A percentile compares a stretch with the other conserved stretches of the same genome.
Conservation (phyloP, 1,139 yeast species). For the Saccharomycopsis crataegensis region DNA sequence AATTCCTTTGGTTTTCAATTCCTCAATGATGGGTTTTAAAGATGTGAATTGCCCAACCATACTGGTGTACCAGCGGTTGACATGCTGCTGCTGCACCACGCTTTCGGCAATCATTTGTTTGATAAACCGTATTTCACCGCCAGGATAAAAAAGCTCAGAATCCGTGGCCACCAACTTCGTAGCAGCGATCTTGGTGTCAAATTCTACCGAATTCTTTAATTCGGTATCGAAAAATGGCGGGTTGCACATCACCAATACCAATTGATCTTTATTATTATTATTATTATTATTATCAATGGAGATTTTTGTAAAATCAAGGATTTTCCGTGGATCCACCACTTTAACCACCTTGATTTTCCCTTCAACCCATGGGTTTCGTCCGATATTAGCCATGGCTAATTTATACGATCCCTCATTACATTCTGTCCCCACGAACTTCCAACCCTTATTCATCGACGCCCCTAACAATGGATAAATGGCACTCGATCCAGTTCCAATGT, state of each 20-base stretch:
- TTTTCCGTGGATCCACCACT: background rate
- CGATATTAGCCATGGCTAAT: conserved; percentile 8
- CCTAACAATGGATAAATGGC: conserved; percentile 15
- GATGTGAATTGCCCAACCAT: conserved; percentile 16
- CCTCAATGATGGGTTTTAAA: conserved; percentile 9
- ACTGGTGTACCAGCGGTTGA: conserved; percentile 7
- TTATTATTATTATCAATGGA: background rate
- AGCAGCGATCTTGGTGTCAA: background rate
- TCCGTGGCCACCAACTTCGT: conserved; percentile 13
- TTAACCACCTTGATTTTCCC: conserved; percentile 2
- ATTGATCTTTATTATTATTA: background rate
- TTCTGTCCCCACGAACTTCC: conserved; percentile 15
- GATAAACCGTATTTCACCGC: conserved; percentile 17
- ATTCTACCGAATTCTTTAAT: background rate
- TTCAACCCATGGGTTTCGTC: background rate
- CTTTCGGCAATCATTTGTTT: conserved; percentile 10
- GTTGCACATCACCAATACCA: conserved; percentile 11
- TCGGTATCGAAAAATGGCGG: conserved; percentile 18
- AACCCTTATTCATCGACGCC: conserved; percentile 1
- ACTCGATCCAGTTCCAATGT: conserved; percentile 18
- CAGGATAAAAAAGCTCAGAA: conserved; percentile 13
- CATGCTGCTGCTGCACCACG: background rate
- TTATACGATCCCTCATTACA: conserved; percentile 8
- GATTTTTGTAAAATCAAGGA: background rate
- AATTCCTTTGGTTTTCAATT: conserved; percentile 2